Conservation (phyloP, 768 basidiomycete genomes). For the Podaxis sp. region DNA sequence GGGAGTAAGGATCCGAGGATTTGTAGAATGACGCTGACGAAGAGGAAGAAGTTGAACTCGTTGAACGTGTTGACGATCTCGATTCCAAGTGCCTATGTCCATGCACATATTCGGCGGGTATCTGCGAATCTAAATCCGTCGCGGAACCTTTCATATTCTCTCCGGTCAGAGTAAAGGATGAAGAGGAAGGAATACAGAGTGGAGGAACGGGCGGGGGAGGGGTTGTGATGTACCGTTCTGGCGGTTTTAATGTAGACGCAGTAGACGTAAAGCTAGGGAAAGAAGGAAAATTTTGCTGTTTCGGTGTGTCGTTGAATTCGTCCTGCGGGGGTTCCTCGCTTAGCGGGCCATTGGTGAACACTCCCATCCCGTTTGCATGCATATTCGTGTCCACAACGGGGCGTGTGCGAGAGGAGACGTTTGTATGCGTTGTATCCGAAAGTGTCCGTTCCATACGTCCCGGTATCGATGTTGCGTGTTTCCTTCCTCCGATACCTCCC, state of each 20-base stretch:
- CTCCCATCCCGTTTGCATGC: background rate
- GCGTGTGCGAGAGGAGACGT: background rate
- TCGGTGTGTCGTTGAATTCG: background rate
- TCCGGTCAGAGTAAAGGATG: background rate
- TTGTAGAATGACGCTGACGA: background rate
- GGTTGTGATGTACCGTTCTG: background rate
- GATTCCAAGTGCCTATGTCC: background rate
- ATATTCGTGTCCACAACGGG: background rate
- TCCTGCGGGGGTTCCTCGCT: background rate
- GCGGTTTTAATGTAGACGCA: background rate
- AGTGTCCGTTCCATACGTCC: too few species aligned
- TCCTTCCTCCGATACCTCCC: too few species aligned
- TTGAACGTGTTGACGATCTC: background rate
- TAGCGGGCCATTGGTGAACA: background rate
- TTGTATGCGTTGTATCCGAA: background rate
- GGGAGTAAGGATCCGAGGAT: background rate
- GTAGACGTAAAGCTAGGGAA: background rate
- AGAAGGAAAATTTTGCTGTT: background rate
- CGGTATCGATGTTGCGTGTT: too few species aligned
- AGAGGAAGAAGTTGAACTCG: background rate
- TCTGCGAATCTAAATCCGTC: background rate
- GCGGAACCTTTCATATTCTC: background rate
- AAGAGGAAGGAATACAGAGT: background rate
- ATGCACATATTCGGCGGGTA: background rate
- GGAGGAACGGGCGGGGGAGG: slow-evolving; percentile 2